Conservation (phyloP, 768 basidiomycete species). For the Lentinula sp. region DNA sequence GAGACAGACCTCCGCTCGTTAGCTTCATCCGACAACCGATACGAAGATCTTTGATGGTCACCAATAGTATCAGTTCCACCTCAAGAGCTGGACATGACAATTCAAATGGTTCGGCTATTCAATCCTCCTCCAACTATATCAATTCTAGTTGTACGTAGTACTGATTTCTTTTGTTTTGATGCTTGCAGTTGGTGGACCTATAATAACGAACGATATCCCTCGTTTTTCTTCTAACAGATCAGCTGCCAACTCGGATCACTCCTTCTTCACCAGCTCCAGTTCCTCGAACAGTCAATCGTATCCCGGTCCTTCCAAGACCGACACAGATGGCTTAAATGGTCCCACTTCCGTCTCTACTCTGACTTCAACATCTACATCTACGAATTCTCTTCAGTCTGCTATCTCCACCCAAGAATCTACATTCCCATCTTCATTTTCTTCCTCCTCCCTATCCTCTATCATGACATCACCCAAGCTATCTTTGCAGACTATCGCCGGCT, state of each 20-base stretch:
- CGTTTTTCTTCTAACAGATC: constrained; percentile 5
- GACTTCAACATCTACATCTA: background rate
- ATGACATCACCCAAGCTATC: constrained; percentile 48
- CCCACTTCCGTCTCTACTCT: background rate
- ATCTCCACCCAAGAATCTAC: background rate
- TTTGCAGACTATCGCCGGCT: constrained; percentile 53
- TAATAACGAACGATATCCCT: background rate
- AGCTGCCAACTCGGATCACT: background rate
- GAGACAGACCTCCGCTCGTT: constrained; percentile 25
- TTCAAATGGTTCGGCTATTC: constrained; percentile 50
- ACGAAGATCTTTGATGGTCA: constrained; percentile 30
- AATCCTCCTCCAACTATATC: constrained; percentile 39
- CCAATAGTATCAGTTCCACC: constrained; percentile 9
- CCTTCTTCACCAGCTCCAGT: background rate
- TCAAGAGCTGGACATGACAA: constrained; percentile 7
- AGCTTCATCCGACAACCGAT: constrained; percentile 40
- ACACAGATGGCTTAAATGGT: background rate
- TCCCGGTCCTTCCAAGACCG: background rate
- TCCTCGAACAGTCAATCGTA: background rate
- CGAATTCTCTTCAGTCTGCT: background rate
- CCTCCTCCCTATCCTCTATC: constrained; percentile 38
- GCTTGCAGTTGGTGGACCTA: constrained; percentile 21
- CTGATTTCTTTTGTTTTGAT: constrained; percentile 35
- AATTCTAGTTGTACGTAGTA: constrained; percentile 44
- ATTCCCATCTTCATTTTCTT: constrained; percentile 18